These are phyloP conservation scores for Pyrenophora teres DNA, from an alignment of 2,329 filamentous ascomycete genomes.

Conservation along the genomic window DNA sequence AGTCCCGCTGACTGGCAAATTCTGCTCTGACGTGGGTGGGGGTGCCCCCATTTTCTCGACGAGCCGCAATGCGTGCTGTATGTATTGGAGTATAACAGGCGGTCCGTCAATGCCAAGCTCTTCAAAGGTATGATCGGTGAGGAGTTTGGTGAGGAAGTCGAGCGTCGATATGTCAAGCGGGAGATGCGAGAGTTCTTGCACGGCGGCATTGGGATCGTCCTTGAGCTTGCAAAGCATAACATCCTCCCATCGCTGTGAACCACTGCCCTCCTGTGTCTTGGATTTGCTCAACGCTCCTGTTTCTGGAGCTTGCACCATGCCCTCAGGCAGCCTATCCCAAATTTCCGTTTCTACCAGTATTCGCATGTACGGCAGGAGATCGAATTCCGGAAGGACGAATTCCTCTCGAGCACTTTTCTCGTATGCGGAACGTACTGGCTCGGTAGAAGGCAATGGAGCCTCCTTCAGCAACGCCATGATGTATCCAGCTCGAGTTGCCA, in stretches of 20 bases:
- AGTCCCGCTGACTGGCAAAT: conserved; percentile 2
- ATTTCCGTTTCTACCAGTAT: conserved; percentile 47
- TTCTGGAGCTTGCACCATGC: conserved; percentile 6
- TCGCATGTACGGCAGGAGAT: conserved; percentile 35
- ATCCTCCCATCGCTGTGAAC: conserved; percentile 28
- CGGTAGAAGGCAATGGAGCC: not conserved
- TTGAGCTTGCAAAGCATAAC: conserved; percentile 26
- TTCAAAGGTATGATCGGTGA: conserved; percentile 32
- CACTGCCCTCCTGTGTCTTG: not conserved
- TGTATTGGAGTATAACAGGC: conserved; percentile 39
- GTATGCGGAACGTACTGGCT: conserved; percentile 25
- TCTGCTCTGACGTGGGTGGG: conserved; percentile 5
- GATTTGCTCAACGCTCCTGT: not conserved
- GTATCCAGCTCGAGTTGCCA: conserved; percentile 27
- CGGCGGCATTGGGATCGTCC: conserved; percentile 26
- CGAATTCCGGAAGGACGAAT: conserved; percentile 21
- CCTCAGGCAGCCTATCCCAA: conserved; percentile 34
- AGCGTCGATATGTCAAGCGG: conserved; percentile 46
- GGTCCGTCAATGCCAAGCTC: conserved; percentile 32
- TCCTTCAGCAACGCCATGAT: conserved; percentile 34
- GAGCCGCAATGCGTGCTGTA: conserved; percentile 46
- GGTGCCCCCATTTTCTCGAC: conserved; percentile 38
- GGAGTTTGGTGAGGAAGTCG: conserved; percentile 47
- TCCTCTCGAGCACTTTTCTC: conserved; percentile 14
- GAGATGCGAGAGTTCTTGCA: conserved; percentile 40